Evolutionary conservation across 2,329 filamentous ascomycete genomes (phyloP), one percentile per base, ranked within the genome.

Genomic region (Curvularia sp.): DNA sequence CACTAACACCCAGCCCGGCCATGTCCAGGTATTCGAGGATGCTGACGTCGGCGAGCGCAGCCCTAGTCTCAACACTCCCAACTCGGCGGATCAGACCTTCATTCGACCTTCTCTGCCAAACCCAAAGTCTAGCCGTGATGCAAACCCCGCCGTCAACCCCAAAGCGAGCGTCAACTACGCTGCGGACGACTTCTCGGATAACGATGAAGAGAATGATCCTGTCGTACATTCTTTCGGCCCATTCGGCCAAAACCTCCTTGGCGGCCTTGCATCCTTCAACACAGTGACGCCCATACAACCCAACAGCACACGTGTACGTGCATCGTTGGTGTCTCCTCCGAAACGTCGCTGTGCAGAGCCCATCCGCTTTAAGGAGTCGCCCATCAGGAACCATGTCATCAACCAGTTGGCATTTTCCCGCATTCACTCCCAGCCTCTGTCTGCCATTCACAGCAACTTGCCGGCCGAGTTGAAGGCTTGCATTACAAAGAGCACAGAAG

Each of bases 331-430:
- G 8, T 71, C 74, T 1, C 69, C 69, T 32, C 72, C 76, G 13
- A 67, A 71, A 55, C 70, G 67, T 39, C 57, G 69, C 52, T 61
- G 63, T 39, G 36, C 61, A 12, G 71, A 74, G 23, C 61, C 66
- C 57, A 47, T 64, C 19, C 63, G 64, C 36, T 71, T 77, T 66
- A 74, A 78, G 53, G 71, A 75, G 32, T 70, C 69, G 78, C 80
- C 79, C 78, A 78, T 95, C 64, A 85, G 85, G 69, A 96, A 97
- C 77, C 95, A 99, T 74, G 88, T 96, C 61, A 86, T 95, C 75
- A 98, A 98, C 78, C 95, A 99, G 79, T 86, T 99, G 28, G 95
- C 95, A 30, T 99, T 92, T 78, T 97, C 95, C 1, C 91, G 94
- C 27, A 84, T 98, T 6, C 93, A 94, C 15, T 96, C 93, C 0